A percentile compares a stretch with the other conserved stretches of the same genome.
phyloP scores from a whole-genome alignment of 768 basidiomycete species.

The Cystobasidium onofrii region DNA sequence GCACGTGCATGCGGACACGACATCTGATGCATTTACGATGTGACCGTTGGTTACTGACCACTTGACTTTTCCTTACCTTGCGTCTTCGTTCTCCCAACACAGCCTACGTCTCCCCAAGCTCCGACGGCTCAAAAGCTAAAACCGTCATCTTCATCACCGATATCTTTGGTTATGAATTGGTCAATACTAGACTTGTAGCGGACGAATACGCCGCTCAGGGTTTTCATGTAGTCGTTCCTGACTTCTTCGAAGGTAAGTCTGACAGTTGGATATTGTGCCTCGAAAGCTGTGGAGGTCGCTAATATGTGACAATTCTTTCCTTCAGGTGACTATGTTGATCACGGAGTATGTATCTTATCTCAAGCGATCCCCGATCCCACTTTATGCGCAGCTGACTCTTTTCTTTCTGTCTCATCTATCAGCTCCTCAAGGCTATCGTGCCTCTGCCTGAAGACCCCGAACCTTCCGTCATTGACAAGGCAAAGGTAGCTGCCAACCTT shows the following conservation, averaged over 20 bases:
- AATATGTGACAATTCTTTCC: too few relatives aligned
- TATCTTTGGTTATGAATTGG: conserved; percentile 46
- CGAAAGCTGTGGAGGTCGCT: too few relatives aligned
- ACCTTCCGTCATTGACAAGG: conserved; percentile 40
- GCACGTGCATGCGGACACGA: background rate
- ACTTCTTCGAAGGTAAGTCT: conserved; percentile 41
- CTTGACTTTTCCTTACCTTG: background rate
- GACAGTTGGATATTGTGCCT: too few relatives aligned
- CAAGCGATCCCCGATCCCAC: too few relatives aligned
- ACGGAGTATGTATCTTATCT: conserved; percentile 1
- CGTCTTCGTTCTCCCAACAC: background rate
- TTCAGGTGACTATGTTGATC: conserved; percentile 40
- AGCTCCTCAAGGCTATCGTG: conserved; percentile 43
- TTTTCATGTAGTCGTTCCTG: conserved; percentile 45
- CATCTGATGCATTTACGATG: too few relatives aligned
- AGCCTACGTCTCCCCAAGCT: conserved; percentile 44
- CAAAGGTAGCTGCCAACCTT: conserved; percentile 43
- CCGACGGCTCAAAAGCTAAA: conserved; percentile 42
- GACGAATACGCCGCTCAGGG: conserved; percentile 46
- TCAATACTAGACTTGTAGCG: conserved; percentile 39
- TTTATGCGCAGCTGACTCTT: background rate
- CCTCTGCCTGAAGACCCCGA: conserved; percentile 44
- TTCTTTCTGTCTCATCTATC: background rate
- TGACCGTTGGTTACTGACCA: too few relatives aligned
- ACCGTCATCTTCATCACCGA: conserved; percentile 45